Evolutionary conservation across 495 filamentous ascomycete species (phyloP).

Genomic region (Tuber borchii): DNA sequence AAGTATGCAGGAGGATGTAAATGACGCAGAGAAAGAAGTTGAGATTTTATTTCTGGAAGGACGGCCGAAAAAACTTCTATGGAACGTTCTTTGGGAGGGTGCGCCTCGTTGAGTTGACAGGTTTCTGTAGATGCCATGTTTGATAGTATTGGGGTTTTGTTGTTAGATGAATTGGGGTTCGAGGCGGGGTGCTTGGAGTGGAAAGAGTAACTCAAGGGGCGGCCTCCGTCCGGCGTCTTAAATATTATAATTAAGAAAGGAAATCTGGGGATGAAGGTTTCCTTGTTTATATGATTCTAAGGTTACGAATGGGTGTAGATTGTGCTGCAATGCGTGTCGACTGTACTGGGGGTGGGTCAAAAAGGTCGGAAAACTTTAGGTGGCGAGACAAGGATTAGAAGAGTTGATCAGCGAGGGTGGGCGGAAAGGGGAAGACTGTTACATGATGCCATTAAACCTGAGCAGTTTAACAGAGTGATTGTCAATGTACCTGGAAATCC

Average conservation of each 20-base stretch:
- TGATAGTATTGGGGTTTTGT: neutral
- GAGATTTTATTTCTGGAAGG: constrained; percentile 24
- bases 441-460: too few relatives aligned
- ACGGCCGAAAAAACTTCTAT: constrained; percentile 24
- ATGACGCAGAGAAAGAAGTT: constrained; percentile 22
- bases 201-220: too few relatives aligned
- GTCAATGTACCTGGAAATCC: too few relatives aligned
- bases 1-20: constrained; percentile 43
- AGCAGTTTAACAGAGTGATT: too few relatives aligned
- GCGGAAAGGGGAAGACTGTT: too few relatives aligned
- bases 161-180: neutral
- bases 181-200: neutral
- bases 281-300: neutral
- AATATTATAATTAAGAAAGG: neutral
- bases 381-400: too few relatives aligned
- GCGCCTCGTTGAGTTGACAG: constrained; percentile 17
- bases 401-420: too few relatives aligned
- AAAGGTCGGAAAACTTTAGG: too few relatives aligned
- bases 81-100: constrained; percentile 28
- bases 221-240: neutral
- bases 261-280: neutral
- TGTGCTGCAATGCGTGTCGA: too few relatives aligned
- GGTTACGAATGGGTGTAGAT: too few relatives aligned
- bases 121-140: constrained; percentile 31
- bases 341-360: too few relatives aligned